These are phyloP conservation scores for Chlorella vulgaris DNA, from an alignment of 139 green algal species.

Conservation along the genomic window DNA sequence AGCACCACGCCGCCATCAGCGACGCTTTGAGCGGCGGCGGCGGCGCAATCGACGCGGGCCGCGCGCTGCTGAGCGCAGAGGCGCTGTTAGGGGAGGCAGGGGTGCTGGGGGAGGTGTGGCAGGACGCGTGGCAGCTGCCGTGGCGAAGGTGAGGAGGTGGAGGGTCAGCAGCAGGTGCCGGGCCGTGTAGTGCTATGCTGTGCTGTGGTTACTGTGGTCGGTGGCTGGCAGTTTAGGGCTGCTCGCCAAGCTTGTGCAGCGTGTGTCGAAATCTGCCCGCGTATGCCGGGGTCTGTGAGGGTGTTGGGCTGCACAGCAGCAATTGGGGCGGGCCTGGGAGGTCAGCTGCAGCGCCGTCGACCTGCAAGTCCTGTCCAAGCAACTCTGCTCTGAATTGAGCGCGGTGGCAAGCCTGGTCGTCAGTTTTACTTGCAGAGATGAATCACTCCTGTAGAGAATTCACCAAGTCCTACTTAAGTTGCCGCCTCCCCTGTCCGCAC, in stretches of 20 bases:
- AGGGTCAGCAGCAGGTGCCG: neutral
- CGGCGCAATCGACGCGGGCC: slow-evolving; percentile 20
- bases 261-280: too few relatives aligned
- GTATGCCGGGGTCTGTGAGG: too few relatives aligned
- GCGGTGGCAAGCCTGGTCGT: too few relatives aligned
- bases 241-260: neutral
- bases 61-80: slow-evolving; percentile 46
- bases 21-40: slow-evolving; percentile 24
- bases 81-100: slow-evolving; percentile 31
- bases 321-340: too few relatives aligned
- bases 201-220: neutral
- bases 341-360: too few relatives aligned
- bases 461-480: too few relatives aligned
- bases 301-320: too few relatives aligned
- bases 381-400: too few relatives aligned
- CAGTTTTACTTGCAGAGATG: too few relatives aligned
- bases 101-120: slow-evolving; percentile 47
- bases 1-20: slow-evolving; percentile 23
- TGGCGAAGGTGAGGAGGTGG: slow-evolving; percentile 62
- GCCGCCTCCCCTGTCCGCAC: neutral
- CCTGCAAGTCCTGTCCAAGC: too few relatives aligned
- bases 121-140: slow-evolving; percentile 41
- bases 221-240: neutral
- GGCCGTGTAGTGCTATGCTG: neutral
- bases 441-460: too few relatives aligned